Evolutionary conservation across 208 protist genomes (phyloP).

Genomic region (Jaenimonas drosophilae): DNA sequence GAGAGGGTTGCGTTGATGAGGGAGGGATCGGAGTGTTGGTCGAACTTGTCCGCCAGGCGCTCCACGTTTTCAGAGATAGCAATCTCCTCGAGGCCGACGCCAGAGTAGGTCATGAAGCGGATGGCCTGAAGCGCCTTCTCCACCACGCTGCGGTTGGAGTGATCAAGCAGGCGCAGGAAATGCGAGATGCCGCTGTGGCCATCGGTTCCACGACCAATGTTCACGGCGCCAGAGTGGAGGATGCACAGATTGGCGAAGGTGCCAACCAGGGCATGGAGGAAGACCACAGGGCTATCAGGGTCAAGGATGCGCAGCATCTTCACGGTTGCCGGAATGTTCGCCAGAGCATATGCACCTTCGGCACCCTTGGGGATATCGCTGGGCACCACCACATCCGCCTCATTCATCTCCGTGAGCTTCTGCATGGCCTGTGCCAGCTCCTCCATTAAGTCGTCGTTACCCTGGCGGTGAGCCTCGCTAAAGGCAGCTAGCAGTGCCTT

Average conservation of each 20-base stretch:
- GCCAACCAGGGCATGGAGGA: slow-evolving; percentile 66
- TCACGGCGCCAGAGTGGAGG: slow-evolving; percentile 36
- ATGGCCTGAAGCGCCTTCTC: slow-evolving; percentile 52
- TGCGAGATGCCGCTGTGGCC: slow-evolving; percentile 67
- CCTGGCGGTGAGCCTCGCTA: slow-evolving; percentile 74
- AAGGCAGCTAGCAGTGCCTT: slow-evolving; percentile 47
- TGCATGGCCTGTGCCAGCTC: slow-evolving; percentile 49
- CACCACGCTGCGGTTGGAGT: slow-evolving; percentile 53
- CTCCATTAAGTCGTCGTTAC: slow-evolving; percentile 60
- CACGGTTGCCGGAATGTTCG: slow-evolving; percentile 59
- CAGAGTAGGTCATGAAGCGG: slow-evolving; percentile 54
- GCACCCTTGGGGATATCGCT: slow-evolving; percentile 59
- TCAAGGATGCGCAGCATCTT: slow-evolving; percentile 88
- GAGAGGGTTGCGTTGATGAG: slow-evolving; percentile 61
- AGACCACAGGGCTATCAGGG: slow-evolving; percentile 49
- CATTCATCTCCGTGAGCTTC: slow-evolving; percentile 54
- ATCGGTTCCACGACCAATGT: slow-evolving; percentile 55
- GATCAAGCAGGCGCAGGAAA: slow-evolving; percentile 71
- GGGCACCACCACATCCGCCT: slow-evolving; percentile 55
- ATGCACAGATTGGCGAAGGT: slow-evolving; percentile 80
- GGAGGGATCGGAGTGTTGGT: slow-evolving; percentile 23
- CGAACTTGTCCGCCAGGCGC: slow-evolving; percentile 47
- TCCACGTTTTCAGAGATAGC: slow-evolving; percentile 32
- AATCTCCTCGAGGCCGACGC: slow-evolving; percentile 53
- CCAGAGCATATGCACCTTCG: slow-evolving; percentile 57